Conservation (phyloP, 2,329 filamentous ascomycete genomes). For the Cytospora paraplurivora region DNA sequence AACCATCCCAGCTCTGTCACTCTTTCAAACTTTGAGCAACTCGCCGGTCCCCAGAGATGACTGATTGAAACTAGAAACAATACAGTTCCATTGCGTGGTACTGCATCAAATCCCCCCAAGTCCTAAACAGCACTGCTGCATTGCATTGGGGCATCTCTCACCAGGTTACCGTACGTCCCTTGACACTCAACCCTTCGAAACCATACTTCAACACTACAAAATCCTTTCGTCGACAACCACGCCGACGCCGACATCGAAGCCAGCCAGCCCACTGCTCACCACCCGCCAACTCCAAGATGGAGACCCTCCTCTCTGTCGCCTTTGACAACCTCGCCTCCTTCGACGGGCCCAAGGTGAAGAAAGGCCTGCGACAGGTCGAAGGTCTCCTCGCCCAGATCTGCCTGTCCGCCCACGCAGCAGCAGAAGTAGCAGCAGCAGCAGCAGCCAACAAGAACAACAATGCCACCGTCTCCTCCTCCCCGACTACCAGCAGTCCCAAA, state of each 20-base stretch:
- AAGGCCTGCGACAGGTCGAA: conserved; percentile 92
- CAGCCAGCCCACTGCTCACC: conserved; percentile 1
- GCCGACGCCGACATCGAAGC: conserved; percentile 12
- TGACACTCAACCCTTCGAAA: neutral
- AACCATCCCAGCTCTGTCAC: conserved; percentile 5
- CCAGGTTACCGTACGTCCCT: neutral
- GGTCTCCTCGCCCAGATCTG: conserved; percentile 93
- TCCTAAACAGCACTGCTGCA: neutral
- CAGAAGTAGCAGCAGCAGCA: neutral
- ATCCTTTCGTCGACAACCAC: neutral
- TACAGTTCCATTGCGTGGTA: neutral
- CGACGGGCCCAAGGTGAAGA: conserved; percentile 85
- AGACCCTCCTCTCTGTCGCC: conserved; percentile 85
- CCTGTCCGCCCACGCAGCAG: conserved; percentile 56
- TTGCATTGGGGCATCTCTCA: neutral
- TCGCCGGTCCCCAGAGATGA: neutral
- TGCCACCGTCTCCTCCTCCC: conserved; percentile 39
- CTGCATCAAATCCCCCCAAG: neutral
- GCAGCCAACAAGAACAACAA: conserved; percentile 36
- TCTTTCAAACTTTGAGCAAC: conserved; percentile 6
- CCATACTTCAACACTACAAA: neutral
- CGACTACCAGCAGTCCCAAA: neutral
- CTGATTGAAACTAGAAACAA: neutral
- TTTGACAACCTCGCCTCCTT: conserved; percentile 97
- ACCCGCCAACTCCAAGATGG: conserved; percentile 60